Evolutionary conservation across 1,284 basidiomycete genomes (phyloP).

Genomic region (Pseudozyma flocculosa): DNA sequence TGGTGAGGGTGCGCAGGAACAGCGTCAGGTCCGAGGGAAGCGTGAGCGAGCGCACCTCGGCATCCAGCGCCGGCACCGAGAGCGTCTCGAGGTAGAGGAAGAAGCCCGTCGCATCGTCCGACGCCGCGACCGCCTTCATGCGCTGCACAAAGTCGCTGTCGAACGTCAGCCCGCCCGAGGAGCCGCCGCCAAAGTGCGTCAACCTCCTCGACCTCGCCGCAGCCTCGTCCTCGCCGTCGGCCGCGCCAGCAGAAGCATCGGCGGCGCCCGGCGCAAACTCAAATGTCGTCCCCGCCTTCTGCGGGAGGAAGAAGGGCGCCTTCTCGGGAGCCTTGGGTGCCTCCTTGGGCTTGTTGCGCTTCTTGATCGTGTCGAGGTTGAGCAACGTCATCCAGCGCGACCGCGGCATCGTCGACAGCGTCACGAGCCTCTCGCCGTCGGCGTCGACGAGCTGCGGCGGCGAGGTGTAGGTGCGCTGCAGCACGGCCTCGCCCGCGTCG

Average conservation of each 20-base stretch:
- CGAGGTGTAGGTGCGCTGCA: conserved; percentile 41
- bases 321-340: conserved; percentile 77
- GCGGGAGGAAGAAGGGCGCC: conserved; percentile 86
- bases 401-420: conserved; percentile 85
- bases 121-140: conserved; percentile 25
- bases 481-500: conserved; percentile 65
- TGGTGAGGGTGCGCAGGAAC: conserved; percentile 75
- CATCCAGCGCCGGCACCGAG: conserved; percentile 84
- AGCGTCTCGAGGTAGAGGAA: conserved; percentile 83
- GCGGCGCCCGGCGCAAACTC: conserved; percentile 61
- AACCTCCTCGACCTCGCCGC: neutral
- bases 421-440: conserved; percentile 62
- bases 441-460: conserved; percentile 62
- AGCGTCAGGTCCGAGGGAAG: conserved; percentile 67
- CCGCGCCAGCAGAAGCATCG: neutral
- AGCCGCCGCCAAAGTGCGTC: neutral
- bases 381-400: conserved; percentile 94
- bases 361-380: conserved; percentile 92
- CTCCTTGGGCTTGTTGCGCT: conserved; percentile 89
- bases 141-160: conserved; percentile 43
- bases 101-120: conserved; percentile 61
- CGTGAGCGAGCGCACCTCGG: conserved; percentile 78
- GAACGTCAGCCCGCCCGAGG: conserved; percentile 5
- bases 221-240: neutral
- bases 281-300: conserved; percentile 73